Evolutionary conservation across 495 filamentous ascomycete genomes (phyloP).

Genomic region (Massariosphaeria phaeospora): DNA sequence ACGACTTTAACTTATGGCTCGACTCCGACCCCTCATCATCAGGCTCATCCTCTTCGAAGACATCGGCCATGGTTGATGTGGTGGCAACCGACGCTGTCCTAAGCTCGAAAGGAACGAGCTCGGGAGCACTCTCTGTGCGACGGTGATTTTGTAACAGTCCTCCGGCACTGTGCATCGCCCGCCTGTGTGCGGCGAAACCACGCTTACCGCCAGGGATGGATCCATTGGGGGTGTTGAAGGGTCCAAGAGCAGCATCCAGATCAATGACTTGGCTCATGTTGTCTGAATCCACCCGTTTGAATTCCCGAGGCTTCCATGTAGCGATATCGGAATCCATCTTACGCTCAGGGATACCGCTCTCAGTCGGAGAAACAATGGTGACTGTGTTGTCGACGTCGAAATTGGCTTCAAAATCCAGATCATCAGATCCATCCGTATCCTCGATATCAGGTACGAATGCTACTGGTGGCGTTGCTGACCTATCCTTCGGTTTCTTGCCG

Average conservation of each 20-base stretch:
- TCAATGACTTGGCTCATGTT: conserved; percentile 77
- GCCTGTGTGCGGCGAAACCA: conserved; percentile 55
- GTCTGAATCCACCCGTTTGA: conserved; percentile 54
- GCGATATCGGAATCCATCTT: conserved; percentile 29
- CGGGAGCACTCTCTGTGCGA: conserved; percentile 86
- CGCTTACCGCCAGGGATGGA: conserved; percentile 47
- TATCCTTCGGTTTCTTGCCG: conserved; percentile 21
- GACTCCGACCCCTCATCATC: conserved; percentile 50
- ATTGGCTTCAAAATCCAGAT: conserved; percentile 33
- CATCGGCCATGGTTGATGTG: conserved; percentile 74
- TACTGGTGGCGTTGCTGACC: conserved; percentile 27
- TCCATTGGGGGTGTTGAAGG: conserved; percentile 67
- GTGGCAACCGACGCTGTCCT: conserved; percentile 50
- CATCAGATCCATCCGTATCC: conserved; percentile 25
- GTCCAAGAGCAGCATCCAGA: conserved; percentile 89
- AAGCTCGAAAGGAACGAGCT: conserved; percentile 76
- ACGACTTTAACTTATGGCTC: background rate
- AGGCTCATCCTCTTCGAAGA: conserved; percentile 95
- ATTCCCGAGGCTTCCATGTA: conserved; percentile 32
- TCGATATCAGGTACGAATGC: conserved; percentile 9
- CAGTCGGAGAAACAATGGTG: conserved; percentile 32
- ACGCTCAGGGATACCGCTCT: background rate
- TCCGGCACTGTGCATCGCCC: conserved; percentile 85
- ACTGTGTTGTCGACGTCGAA: conserved; percentile 38
- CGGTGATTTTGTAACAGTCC: conserved; percentile 81